phyloP scores from a whole-genome alignment of 1,284 basidiomycete genomes.

The Cutaneotrichosporon dermatis region DNA sequence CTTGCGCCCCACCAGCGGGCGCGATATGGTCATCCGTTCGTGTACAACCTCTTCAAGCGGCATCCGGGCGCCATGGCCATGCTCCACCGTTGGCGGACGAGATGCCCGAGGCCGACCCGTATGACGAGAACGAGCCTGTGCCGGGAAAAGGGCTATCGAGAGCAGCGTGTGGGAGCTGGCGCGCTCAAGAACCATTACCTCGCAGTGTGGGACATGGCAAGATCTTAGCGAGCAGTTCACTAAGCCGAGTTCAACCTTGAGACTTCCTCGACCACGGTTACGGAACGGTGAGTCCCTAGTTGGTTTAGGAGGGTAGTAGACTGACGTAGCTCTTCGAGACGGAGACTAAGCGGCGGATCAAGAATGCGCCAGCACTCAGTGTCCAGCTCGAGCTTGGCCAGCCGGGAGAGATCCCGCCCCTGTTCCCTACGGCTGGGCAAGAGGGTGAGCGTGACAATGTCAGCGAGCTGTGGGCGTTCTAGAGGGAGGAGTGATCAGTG shows the following conservation, averaged over 20 bases:
- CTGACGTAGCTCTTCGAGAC: slow-evolving; percentile 72
- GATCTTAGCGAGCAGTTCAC: slow-evolving; percentile 86
- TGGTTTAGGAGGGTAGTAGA: too few species aligned
- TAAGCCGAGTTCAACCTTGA: slow-evolving; percentile 86
- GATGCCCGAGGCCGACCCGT: slow-evolving; percentile 51
- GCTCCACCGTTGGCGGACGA: slow-evolving; percentile 64
- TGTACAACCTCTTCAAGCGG: slow-evolving; percentile 88
- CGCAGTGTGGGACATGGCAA: slow-evolving; percentile 74
- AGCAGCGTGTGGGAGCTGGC: slow-evolving; percentile 91
- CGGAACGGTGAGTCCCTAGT: slow-evolving; percentile 70
- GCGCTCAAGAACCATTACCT: slow-evolving; percentile 79
- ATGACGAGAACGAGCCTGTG: slow-evolving; percentile 62
- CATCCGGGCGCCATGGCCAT: slow-evolving; percentile 89
- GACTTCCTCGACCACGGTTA: slow-evolving; percentile 98
- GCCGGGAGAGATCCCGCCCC: slow-evolving; percentile 2
- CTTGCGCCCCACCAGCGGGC: slow-evolving; percentile 80
- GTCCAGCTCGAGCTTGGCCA: slow-evolving; percentile 32
- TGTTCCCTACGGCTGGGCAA: slow-evolving; percentile 6
- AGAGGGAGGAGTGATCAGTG: neutral
- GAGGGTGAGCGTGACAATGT: slow-evolving; percentile 8
- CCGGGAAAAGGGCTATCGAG: slow-evolving; percentile 72
- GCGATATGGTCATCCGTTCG: slow-evolving; percentile 87
- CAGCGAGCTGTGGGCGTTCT: slow-evolving; percentile 16
- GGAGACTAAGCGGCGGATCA: slow-evolving; percentile 73
- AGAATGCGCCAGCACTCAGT: slow-evolving; percentile 65